Percentiles rank a stretch among this genome's conserved stretches.
These are phyloP conservation scores for Fusarium nygamai DNA, from an alignment of 2,329 filamentous ascomycete genomes.

Conservation along the genomic window DNA sequence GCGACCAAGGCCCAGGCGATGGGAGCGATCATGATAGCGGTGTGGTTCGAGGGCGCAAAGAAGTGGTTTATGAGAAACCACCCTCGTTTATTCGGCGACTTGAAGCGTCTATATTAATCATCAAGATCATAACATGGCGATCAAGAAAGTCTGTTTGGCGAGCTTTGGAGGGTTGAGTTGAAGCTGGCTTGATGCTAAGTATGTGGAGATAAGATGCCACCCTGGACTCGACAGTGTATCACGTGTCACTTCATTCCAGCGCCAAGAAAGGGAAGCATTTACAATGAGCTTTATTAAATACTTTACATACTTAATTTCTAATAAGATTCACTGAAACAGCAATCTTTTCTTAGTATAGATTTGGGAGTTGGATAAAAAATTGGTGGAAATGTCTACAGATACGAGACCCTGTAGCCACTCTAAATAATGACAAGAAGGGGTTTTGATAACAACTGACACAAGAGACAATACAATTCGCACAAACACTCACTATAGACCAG, in stretches of 20 bases:
- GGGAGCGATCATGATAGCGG: constrained; percentile 30
- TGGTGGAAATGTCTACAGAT: not conserved
- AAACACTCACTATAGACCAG: not conserved
- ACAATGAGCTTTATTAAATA: not conserved
- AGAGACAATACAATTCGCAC: no score
- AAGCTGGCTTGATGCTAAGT: not conserved
- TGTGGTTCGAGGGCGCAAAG: not conserved
- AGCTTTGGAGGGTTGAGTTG: not conserved
- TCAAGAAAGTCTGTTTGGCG: not conserved
- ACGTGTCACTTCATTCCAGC: constrained; percentile 29
- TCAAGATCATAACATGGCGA: constrained; percentile 34
- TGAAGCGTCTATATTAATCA: constrained; percentile 9
- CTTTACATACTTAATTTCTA: not conserved
- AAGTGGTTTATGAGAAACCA: not conserved
- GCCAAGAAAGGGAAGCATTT: not conserved
- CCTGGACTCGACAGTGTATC: constrained; percentile 34
- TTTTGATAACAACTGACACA: no score
- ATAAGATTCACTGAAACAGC: not conserved
- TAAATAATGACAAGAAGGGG: rapidly evolving
- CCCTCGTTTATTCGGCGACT: constrained; percentile 9
- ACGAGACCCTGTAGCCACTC: not conserved
- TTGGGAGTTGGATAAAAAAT: not conserved
- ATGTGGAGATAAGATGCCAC: constrained; percentile 43
- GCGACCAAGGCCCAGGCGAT: constrained; percentile 25
- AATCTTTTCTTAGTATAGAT: not conserved